Evolutionary conservation across 805 yeast genomes (phyloP), one percentile per base, ranked within the genome.

Genomic region (Myxozyma kluyveri): DNA sequence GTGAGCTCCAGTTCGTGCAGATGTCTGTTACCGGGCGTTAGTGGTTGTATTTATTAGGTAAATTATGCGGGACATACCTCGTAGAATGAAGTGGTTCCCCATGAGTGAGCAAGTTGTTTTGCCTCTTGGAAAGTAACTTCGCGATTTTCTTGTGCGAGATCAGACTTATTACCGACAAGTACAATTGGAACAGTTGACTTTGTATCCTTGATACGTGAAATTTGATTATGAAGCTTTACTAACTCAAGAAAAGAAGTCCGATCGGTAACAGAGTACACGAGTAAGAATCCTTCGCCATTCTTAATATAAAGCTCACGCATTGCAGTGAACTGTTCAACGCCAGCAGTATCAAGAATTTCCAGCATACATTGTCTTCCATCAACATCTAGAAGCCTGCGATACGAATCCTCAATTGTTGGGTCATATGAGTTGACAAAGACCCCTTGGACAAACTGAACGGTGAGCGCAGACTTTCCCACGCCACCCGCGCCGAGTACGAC

Each of bases 401-500:
- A 93, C 0, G 97, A 88, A 66, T 91, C 99, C 67, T 91, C 99
- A 57, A 91, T 91, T 7, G 99, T 91, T 5, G 99, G 98, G 65
- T 91, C 98, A 70, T 91, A 93, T 19, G 58, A 56, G 24, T 56
- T 42, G 38, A 56, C 49, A 36, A 56, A 56, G 23, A 54, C 31
- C 23, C 60, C 60, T 27, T 55, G 59, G 7, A 50, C 29, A 42
- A 52, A 55, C 33, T 55, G 59, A 22, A 55, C 59, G 4, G 60
- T 54, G 21, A 56, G 19, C 9, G 60, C 60, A 2, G 60, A 56
- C 65, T 91, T 91, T 63, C 99, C 99, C 10, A 89, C 96, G 70
- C 97, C 96, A 63, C 98, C 98, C 6, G 96, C 95, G 57, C 99
- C 99, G 53, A 91, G 74, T 18, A 91, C 95, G 22, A 88, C 97